Base-by-base conservation (phyloP, 176 grass and related monocot species). In the Rhynchospora tenuis region DNA sequence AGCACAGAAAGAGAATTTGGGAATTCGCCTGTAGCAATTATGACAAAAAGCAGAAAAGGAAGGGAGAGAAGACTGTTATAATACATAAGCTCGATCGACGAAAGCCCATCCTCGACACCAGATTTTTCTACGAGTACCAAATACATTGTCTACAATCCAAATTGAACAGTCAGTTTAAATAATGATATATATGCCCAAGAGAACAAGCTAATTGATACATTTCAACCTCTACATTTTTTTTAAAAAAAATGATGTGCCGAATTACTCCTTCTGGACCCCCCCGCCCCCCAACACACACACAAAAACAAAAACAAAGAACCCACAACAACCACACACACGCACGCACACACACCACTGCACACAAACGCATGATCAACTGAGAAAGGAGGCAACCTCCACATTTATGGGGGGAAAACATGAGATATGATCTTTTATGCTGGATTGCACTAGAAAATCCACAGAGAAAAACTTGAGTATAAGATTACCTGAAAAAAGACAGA, bases 401-500 rank as follows among this genome's bases (percentile, higher is more conserved):
- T 3, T 50, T 50, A 3, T 3, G 2, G 47, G 7, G 10, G 10
- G 10, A 50, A 50, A 50, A 50, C 6, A 50, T 9, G 10, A 4
- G 47, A 50, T 8, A 50, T 50, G 6, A n/a, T 50, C 47, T 50
- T 50, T 50, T 11, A 50, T 50, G 48, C 48, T 51, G 6, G 11
- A 51, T 51, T 51, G 48, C 48, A 51, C 48, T 51, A 50, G 2
- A 50, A 9, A 9, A 50, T 50, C 47, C 47, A 26, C 19, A 26
- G 59, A 7, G 51, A 88, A 38, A 38, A 88, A 60, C 17, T 33
- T 79, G 48, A 43, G 83, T 66, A 85, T 83, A 84, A 70, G 26
- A 85, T 28, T 84, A 98, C 95, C 95, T 98, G 95, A 84, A 98
- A 98, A 90, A 98, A 98, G 59, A 98, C 92, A 31, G 95, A 98